phyloP scores from a whole-genome alignment of 495 filamentous ascomycete species.

The Penicillium taxi region DNA sequence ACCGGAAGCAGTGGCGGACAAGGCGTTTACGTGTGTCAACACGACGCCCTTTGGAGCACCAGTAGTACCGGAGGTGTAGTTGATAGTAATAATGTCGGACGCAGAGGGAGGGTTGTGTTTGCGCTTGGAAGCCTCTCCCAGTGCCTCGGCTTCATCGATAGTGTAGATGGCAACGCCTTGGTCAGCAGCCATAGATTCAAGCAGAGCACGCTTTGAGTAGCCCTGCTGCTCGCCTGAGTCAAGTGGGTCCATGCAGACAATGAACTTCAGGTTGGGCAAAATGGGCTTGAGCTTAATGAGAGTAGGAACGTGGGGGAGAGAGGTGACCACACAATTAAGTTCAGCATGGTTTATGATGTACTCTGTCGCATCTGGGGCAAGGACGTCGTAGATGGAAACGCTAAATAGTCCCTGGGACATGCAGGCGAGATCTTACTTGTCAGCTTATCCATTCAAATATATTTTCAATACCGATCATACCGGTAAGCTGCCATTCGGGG shows the following conservation, averaged over 20 bases:
- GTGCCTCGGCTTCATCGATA: slow-evolving; percentile 66
- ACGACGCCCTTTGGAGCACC: slow-evolving; percentile 91
- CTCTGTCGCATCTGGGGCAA: slow-evolving; percentile 82
- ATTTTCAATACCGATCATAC: slow-evolving; percentile 30
- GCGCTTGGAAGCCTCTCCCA: slow-evolving; percentile 61
- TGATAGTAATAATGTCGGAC: slow-evolving; percentile 82
- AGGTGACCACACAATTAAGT: slow-evolving; percentile 67
- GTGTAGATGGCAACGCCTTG: slow-evolving; percentile 69
- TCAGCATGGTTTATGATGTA: slow-evolving; percentile 91
- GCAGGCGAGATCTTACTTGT: slow-evolving; percentile 73
- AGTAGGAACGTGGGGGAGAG: slow-evolving; percentile 75
- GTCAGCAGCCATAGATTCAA: slow-evolving; percentile 64
- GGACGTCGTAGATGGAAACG: slow-evolving; percentile 93
- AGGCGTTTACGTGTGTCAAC: slow-evolving; percentile 72
- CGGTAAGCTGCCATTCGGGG: slow-evolving; percentile 94
- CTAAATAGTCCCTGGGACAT: slow-evolving; percentile 82
- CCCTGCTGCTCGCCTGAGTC: slow-evolving; percentile 71
- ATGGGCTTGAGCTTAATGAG: slow-evolving; percentile 76
- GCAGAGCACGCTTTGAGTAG: slow-evolving; percentile 66
- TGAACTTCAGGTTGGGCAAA: slow-evolving; percentile 74
- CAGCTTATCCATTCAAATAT: slow-evolving; percentile 1
- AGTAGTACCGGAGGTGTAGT: slow-evolving; percentile 96
- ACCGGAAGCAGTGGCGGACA: slow-evolving; percentile 58
- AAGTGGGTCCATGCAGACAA: slow-evolving; percentile 82
- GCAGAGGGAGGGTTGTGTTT: slow-evolving; percentile 60